These are phyloP conservation scores for Aspergillus melleus DNA, from an alignment of 2,329 filamentous ascomycete genomes.

Conservation along the genomic window DNA sequence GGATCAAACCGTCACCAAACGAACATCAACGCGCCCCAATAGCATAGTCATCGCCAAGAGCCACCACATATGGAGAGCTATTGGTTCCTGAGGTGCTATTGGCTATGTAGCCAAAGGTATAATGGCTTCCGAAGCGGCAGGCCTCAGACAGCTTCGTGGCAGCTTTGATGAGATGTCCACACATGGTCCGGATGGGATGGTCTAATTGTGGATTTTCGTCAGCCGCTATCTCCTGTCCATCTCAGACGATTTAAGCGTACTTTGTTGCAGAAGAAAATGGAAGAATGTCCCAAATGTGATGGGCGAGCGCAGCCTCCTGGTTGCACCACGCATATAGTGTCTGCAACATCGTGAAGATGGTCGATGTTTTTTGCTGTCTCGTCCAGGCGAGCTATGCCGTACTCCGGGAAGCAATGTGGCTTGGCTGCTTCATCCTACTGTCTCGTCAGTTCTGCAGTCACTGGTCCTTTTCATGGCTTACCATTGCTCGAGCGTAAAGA, in stretches of 20 bases:
- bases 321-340: conserved; percentile 1
- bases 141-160: conserved; percentile 6
- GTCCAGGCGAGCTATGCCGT: conserved; percentile 1
- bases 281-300: conserved; percentile 4
- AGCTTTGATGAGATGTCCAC: conserved; percentile 4
- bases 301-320: conserved; percentile 1
- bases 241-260: conserved; percentile 4
- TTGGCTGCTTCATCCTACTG: neutral
- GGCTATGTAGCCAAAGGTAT: conserved; percentile 7
- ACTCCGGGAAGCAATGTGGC: conserved; percentile 3
- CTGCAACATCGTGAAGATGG: conserved; percentile 1
- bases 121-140: conserved; percentile 9
- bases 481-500: neutral
- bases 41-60: conserved; percentile 7
- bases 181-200: conserved; percentile 7
- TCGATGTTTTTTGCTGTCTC: conserved; percentile 1
- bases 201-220: conserved; percentile 8
- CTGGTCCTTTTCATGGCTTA: conserved; percentile 1
- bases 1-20: neutral
- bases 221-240: conserved; percentile 3
- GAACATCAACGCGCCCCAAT: neutral
- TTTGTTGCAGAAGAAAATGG: conserved; percentile 2
- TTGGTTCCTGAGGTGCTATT: conserved; percentile 6
- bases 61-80: conserved; percentile 8
- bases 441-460: conserved; percentile 1